A percentile compares a stretch with the other conserved stretches of the same genome.
phyloP scores from a whole-genome alignment of 1,284 basidiomycete species.

The Irpex sp. region DNA sequence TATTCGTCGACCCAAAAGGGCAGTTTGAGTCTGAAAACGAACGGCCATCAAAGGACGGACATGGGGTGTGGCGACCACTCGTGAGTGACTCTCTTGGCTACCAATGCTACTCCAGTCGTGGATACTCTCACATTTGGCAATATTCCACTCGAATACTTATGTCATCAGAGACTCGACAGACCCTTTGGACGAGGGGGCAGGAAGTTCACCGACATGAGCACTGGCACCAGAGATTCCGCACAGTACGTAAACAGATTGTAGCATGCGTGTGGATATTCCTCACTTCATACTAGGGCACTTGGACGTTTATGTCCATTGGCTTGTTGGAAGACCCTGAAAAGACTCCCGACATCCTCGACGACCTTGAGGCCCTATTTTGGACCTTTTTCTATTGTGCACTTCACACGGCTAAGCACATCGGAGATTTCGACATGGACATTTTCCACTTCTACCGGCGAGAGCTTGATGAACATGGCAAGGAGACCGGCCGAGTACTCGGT shows the following conservation, averaged over 20 bases:
- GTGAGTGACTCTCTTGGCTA: no score
- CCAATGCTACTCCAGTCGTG: no score
- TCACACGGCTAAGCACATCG: neutral
- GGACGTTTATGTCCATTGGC: neutral
- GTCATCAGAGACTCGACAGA: no score
- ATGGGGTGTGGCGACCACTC: no score
- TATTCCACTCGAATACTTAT: no score
- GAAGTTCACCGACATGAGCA: no score
- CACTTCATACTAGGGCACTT: neutral
- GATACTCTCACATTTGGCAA: no score
- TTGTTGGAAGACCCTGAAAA: neutral
- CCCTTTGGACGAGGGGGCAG: no score
- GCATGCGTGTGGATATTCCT: neutral
- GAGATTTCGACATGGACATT: neutral
- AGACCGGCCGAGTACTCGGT: neutral
- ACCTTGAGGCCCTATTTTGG: neutral
- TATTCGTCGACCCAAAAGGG: no score
- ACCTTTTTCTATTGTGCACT: neutral
- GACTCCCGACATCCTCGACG: neutral
- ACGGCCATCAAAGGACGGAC: no score
- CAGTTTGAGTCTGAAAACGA: no score
- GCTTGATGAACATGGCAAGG: neutral
- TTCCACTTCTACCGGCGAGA: neutral
- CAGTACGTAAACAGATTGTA: neutral
- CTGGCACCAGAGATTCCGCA: neutral